Evolutionary conservation across 805 yeast genomes (phyloP).

Genomic region (Hermanozyma aechmeae): DNA sequence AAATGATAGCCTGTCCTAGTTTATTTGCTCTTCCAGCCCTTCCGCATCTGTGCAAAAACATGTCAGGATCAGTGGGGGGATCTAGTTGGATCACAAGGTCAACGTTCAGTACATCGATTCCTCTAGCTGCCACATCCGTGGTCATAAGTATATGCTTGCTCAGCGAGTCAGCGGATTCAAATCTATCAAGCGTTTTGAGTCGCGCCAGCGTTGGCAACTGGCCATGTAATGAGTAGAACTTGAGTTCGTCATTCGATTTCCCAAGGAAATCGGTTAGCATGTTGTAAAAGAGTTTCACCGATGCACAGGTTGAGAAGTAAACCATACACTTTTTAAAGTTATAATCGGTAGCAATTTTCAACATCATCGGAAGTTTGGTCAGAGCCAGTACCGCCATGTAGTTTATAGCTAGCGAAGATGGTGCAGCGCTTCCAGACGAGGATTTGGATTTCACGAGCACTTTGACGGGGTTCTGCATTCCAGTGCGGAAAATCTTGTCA

Average conservation of each 20-base stretch:
- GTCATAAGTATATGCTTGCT: slow-evolving; percentile 64
- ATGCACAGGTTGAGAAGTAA: slow-evolving; percentile 83
- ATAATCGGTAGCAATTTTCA: slow-evolving; percentile 43
- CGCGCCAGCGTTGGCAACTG: slow-evolving; percentile 78
- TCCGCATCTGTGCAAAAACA: slow-evolving; percentile 90
- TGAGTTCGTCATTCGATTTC: slow-evolving; percentile 3
- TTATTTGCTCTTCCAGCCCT: slow-evolving; percentile 91
- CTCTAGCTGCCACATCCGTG: slow-evolving; percentile 98
- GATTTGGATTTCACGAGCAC: slow-evolving; percentile 58
- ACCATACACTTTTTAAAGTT: slow-evolving; percentile 76
- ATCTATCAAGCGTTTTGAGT: slow-evolving; percentile 56
- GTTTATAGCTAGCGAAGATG: slow-evolving; percentile 53
- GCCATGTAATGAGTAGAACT: slow-evolving; percentile 78
- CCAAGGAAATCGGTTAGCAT: slow-evolving; percentile 39
- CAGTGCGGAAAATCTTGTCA: slow-evolving; percentile 68
- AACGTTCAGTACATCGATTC: slow-evolving; percentile 90
- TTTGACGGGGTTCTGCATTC: slow-evolving; percentile 88
- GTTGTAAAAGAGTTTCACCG: slow-evolving; percentile 69
- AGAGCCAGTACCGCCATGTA: slow-evolving; percentile 55
- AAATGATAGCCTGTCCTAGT: slow-evolving; percentile 67
- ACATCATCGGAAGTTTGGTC: slow-evolving; percentile 48
- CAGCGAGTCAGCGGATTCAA: slow-evolving; percentile 37
- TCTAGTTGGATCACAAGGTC: slow-evolving; percentile 91
- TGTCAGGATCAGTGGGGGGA: slow-evolving; percentile 89
- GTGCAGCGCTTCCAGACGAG: slow-evolving; percentile 32